Evolutionary conservation across 192 early-diverging fungal genomes (phyloP).

Genomic region (Coemansia asiatica): DNA sequence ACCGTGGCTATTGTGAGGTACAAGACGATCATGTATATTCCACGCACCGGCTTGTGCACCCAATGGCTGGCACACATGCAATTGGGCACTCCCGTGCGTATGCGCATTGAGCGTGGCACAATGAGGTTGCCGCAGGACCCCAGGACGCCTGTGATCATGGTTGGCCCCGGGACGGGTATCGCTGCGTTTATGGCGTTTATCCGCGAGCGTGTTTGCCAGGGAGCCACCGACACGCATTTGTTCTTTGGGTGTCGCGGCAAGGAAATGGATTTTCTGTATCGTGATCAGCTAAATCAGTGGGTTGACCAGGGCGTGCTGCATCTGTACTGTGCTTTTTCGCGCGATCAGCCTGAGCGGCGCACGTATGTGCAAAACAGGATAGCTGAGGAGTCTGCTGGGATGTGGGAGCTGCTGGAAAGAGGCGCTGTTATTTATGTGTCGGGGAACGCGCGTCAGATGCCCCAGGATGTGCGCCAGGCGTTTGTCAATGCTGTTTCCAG

Average conservation of each 20-base stretch:
- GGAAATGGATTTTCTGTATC: constrained; percentile 75
- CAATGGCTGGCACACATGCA: constrained; percentile 62
- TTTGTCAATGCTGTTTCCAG: neutral
- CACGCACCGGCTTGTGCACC: constrained; percentile 81
- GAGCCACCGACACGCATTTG: constrained; percentile 61
- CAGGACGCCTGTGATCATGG: constrained; percentile 66
- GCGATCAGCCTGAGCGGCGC: constrained; percentile 62
- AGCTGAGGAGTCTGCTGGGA: neutral
- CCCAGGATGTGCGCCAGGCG: constrained; percentile 14
- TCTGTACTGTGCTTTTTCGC: constrained; percentile 80
- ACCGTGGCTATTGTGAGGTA: constrained; percentile 86
- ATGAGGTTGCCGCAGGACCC: constrained; percentile 64
- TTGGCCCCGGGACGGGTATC: constrained; percentile 88
- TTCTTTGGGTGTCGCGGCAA: constrained; percentile 83
- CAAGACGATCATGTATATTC: constrained; percentile 71
- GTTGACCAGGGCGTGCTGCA: constrained; percentile 54
- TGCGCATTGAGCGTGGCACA: constrained; percentile 65
- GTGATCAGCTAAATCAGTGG: constrained; percentile 63
- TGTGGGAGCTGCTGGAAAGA: constrained; percentile 66
- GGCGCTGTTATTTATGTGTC: constrained; percentile 69
- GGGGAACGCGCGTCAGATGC: constrained; percentile 44
- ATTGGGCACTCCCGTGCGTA: constrained; percentile 24
- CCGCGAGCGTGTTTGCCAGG: constrained; percentile 55
- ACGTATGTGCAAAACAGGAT: constrained; percentile 48
- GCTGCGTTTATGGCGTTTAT: constrained; percentile 88